Base-by-base conservation (phyloP, 2,329 filamentous ascomycete genomes). In the Penicillium italicum region DNA sequence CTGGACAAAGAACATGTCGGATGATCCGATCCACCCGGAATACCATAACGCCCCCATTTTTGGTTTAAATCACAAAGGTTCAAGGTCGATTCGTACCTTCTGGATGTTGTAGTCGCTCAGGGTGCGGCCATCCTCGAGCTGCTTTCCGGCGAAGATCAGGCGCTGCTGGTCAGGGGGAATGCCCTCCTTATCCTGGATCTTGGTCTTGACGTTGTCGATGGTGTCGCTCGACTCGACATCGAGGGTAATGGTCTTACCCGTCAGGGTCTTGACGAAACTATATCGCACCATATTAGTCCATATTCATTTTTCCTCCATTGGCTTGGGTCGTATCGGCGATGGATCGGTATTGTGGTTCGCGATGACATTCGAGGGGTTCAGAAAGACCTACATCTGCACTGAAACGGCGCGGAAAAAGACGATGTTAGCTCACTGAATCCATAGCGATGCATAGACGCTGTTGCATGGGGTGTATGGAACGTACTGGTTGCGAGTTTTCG, bases 241-340 rank as follows among this genome's bases (percentile, higher is more conserved):
- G 74, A 97, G 89, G 81, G 94, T 97, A 85, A 97, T 97, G 80
- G 93, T 97, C 90, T 97, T 97, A 82, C 94, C 93, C 85, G 93
- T 97, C 77, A 97, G 91, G 86, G 93, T 97, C 89, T 97, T 97
- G 83, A 97, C 93, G 89, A 97, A 97, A 88, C 90, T 95, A 81
- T 68, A 58, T 59, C 61, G 56, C 61, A 62, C 54, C 48, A 51
- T 50, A 62, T 72, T 69, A 70, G 66, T 59, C 61, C 54, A 61
- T 30, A 18, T 46, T 57, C 55, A 52, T 41, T 53, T 52, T 61
- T 55, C 42, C 47, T 47, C 40, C 47, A 58, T 37, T 3, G 20
- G 20, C 66, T 59, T 49, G 61, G 58, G 50, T 57, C 53, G 54
- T 66, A 50, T 55, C 53, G 52, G 44, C 47, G 40, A 44, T 31